Evolutionary conservation across 495 filamentous ascomycete species (phyloP), one percentile per base, ranked within the genome.

Genomic region (Penicillium flavigenum): DNA sequence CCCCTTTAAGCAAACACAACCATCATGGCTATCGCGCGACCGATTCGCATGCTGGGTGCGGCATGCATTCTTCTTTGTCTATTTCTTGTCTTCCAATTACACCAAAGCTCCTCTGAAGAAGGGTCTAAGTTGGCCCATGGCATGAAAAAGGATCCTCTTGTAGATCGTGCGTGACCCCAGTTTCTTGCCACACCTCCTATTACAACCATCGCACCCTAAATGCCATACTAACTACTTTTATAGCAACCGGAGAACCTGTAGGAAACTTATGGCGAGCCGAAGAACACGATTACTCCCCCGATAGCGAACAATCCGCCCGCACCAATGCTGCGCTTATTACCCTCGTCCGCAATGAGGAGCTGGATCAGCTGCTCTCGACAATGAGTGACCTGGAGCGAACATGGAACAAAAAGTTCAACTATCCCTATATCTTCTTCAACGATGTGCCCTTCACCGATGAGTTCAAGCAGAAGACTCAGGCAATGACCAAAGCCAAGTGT

Each of bases 361-460:
- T 97, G 9, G 70, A 84, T 24, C 89, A 87, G 14, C 86, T 98
- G 80, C 71, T 99, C 26, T 82, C 86, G 63, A 86, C 89, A 6
- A 99, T 99, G 88, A 73, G 74, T 42, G 93, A 98, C 69, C 79
- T 98, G 50, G 95, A 99, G 74, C 75, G 90, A 58, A 97, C 92
- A 8, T 99, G 91, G 90, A 99, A 99, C 69, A 80, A 84, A 77
- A 99, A 98, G 69, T 99, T 98, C 81, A 98, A 99, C 75, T 99
- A 98, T 72, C 95, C 95, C 16, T 99, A 94, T 88, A 97, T 91
- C 46, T 98, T 99, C 74, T 92, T 99, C 79, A 99, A 99, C 75
- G 94, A 98, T 67, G 86, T 86, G 29, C 88, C 87, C 14, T 98
- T 98, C 69, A 83, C 88, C 14, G 87, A 90, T 36, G 92, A 98